Evolutionary conservation across 2,329 filamentous ascomycete species (phyloP).

Genomic region (Fusarium sulawesiense): DNA sequence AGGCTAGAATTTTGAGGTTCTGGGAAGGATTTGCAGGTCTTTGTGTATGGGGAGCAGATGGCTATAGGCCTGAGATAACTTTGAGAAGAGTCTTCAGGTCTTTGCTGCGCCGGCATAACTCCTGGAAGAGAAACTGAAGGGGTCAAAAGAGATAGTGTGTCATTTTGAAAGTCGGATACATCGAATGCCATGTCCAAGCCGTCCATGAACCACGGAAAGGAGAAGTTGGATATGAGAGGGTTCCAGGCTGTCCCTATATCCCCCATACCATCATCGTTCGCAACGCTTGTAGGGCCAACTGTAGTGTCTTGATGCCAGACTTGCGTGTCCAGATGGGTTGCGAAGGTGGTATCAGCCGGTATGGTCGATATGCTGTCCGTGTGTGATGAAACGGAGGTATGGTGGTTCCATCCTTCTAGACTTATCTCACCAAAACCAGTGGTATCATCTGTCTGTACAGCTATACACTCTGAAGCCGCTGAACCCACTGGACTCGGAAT

Average conservation of each 20-base stretch:
- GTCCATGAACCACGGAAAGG: too few species aligned
- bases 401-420: background rate
- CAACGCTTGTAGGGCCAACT: too few species aligned
- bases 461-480: background rate
- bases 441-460: background rate
- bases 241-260: too few species aligned
- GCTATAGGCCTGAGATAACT: fast-evolving
- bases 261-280: too few species aligned
- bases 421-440: fast-evolving
- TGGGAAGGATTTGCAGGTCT: background rate
- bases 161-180: fast-evolving
- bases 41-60: background rate
- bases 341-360: fast-evolving
- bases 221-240: too few species aligned
- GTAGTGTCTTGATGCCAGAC: background rate
- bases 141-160: background rate
- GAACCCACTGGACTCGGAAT: fast-evolving
- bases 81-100: too few species aligned
- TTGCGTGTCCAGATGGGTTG: fast-evolving
- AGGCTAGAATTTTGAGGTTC: fast-evolving
- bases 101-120: too few species aligned
- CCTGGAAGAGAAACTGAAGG: too few species aligned
- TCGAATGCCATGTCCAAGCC: too few species aligned
- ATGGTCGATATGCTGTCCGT: background rate
- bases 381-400: too few species aligned